Evolutionary conservation across 805 yeast species (phyloP), one percentile per base, ranked within the genome.

Genomic region (Ogataea pignaliae): DNA sequence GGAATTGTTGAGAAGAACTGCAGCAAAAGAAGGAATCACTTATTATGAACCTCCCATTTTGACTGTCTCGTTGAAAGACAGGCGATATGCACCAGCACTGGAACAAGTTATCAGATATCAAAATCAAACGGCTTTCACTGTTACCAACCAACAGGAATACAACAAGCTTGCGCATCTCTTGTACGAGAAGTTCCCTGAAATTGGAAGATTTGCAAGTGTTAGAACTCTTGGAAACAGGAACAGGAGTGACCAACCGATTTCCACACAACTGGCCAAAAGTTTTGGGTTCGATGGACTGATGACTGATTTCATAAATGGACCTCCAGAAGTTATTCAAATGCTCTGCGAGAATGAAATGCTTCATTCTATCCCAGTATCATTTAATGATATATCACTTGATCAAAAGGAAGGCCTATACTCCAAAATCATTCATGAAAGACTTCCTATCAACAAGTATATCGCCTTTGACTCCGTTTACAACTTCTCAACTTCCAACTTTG

Each of bases 241-340:
- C 26, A 42, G 43, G 11, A 34, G 42, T 5, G 36, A 43, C 13
- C 53, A 51, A 15, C 37, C 40, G 29, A 36, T 54, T 28, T 35
- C 51, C 2, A 33, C 45, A 13, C 49, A 45, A 3, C 46, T 37
- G 11, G 53, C 88, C 2, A 55, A 50, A 28, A 31, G 44, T 0
- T 61, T 69, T 17, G 96, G 96, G 0, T 89, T 93, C 61, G 96
- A 86, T 43, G 93, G 96, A 1, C 87, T 78, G 55, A 52, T 89
- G 21, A 63, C 75, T 2, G 97, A 93, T 54, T 78, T 78, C 49
- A 56, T 91, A 2, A 63, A 65, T 2, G 98, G 96, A 1, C 96
- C 96, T 1, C 56, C 62, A 6, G 75, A 76, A 10, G 95, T 91
- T 1, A 58, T 88, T 40, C 71, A 73, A 42, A 88, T 85, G 88